phyloP scores from a whole-genome alignment of 352 stramenopile genomes.

The Pythium phragmiticola region DNA sequence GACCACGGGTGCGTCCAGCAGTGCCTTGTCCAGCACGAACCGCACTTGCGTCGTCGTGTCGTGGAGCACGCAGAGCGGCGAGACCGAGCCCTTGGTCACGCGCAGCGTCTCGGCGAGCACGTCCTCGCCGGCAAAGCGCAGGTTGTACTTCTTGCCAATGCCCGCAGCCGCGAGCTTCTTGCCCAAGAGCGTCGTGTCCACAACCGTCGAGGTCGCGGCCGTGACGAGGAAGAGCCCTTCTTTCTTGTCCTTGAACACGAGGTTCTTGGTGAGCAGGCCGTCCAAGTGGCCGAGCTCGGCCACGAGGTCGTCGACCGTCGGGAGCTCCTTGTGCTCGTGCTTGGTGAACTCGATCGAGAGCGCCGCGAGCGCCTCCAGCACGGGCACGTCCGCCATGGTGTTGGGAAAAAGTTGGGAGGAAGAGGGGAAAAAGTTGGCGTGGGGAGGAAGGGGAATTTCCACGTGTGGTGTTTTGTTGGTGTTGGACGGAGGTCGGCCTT shows the following conservation, averaged over 20 bases:
- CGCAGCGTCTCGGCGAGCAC: conserved; percentile 81
- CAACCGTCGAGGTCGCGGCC: conserved; percentile 73
- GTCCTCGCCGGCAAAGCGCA: conserved; percentile 91
- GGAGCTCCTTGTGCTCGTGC: conserved; percentile 58
- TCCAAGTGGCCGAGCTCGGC: conserved; percentile 78
- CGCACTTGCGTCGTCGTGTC: conserved; percentile 80
- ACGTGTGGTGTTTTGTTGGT: conserved; percentile 9
- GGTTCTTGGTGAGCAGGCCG: conserved; percentile 92
- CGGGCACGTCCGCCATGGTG: conserved; percentile 52
- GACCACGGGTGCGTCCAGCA: conserved; percentile 77
- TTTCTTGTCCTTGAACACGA: conserved; percentile 98
- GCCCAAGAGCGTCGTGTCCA: conserved; percentile 91
- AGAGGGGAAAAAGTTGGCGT: neutral
- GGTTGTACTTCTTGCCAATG: conserved; percentile 89
- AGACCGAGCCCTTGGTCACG: conserved; percentile 93
- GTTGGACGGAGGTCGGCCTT: conserved; percentile 1
- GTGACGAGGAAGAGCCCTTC: conserved; percentile 95
- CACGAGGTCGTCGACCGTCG: conserved; percentile 72
- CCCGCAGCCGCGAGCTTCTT: conserved; percentile 69
- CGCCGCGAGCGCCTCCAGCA: conserved; percentile 57
- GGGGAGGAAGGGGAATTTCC: conserved; percentile 9
- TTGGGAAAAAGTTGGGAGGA: conserved; percentile 1
- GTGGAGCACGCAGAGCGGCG: conserved; percentile 91
- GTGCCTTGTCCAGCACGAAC: conserved; percentile 91
- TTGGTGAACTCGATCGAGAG: conserved; percentile 55